Conservation (phyloP, 2,329 filamentous ascomycete species). For the Colletotrichum zoysiae region DNA sequence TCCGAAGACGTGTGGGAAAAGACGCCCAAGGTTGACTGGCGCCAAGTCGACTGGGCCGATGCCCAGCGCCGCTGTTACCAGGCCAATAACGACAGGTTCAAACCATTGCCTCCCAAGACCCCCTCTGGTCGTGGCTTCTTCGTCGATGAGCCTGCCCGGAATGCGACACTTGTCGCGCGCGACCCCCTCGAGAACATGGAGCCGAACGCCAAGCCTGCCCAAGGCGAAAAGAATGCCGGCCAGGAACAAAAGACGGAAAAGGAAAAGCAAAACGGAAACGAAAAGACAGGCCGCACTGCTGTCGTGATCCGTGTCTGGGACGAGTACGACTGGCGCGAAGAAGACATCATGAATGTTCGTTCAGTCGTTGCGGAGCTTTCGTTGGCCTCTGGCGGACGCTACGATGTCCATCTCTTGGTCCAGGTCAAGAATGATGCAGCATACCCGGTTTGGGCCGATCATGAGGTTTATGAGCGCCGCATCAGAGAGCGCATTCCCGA, state of each 20-base stretch:
- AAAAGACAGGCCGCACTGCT: conserved; percentile 72
- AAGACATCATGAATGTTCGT: conserved; percentile 85
- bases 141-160: conserved; percentile 53
- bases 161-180: conserved; percentile 43
- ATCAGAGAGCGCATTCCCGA: conserved; percentile 78
- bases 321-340: conserved; percentile 81
- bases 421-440: conserved; percentile 83
- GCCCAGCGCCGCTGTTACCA: conserved; percentile 80
- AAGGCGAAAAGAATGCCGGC: conserved; percentile 10
- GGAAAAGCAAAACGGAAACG: conserved; percentile 44
- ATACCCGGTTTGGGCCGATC: conserved; percentile 83
- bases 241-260: conserved; percentile 46
- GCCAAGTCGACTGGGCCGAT: conserved; percentile 81
- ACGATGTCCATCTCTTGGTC: conserved; percentile 86
- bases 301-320: conserved; percentile 87
- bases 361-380: conserved; percentile 87
- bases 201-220: conserved; percentile 16
- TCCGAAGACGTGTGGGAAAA: conserved; percentile 83
- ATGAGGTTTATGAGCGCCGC: conserved; percentile 74
- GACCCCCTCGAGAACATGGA: conserved; percentile 36
- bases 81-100: conserved; percentile 79
- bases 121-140: conserved; percentile 65
- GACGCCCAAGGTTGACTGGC: conserved; percentile 80
- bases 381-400: conserved; percentile 85
- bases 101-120: conserved; percentile 56